These are phyloP conservation scores for Emmonsiellopsis sp. DNA, from an alignment of 2,329 filamentous ascomycete genomes.

Conservation along the genomic window DNA sequence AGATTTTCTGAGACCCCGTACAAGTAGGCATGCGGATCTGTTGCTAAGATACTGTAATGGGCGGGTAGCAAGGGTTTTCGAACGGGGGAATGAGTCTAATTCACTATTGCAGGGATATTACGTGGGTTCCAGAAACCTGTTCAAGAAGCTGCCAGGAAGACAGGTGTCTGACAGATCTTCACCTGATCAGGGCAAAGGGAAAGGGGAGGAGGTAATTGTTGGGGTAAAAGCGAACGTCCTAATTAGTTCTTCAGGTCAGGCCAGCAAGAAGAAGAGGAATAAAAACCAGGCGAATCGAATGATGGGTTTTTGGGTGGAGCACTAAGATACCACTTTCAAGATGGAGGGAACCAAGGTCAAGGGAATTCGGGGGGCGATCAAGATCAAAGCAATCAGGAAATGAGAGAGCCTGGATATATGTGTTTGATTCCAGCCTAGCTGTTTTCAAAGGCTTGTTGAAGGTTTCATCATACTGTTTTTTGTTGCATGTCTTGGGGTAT, in stretches of 20 bases:
- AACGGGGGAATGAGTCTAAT: no score
- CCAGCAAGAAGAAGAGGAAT: slow-evolving; percentile 4
- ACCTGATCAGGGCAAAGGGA: neutral
- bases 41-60: no score
- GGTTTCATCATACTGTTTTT: slow-evolving; percentile 7
- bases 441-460: slow-evolving; percentile 7
- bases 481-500: slow-evolving; percentile 10
- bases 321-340: neutral
- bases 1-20: no score
- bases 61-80: no score
- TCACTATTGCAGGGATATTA: no score
- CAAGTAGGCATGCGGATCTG: no score
- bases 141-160: no score
- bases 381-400: neutral
- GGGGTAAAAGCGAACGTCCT: slow-evolving; percentile 4
- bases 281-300: neutral
- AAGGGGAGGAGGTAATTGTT: slow-evolving; percentile 6
- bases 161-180: neutral
- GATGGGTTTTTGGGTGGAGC: neutral
- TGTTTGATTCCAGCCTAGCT: neutral
- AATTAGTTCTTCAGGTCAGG: slow-evolving; percentile 5
- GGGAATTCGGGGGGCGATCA: neutral
- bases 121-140: no score
- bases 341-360: neutral
- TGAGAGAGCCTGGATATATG: no score